Evolutionary conservation across 2,329 filamentous ascomycete species (phyloP).

Genomic region (Moelleriella libera): DNA sequence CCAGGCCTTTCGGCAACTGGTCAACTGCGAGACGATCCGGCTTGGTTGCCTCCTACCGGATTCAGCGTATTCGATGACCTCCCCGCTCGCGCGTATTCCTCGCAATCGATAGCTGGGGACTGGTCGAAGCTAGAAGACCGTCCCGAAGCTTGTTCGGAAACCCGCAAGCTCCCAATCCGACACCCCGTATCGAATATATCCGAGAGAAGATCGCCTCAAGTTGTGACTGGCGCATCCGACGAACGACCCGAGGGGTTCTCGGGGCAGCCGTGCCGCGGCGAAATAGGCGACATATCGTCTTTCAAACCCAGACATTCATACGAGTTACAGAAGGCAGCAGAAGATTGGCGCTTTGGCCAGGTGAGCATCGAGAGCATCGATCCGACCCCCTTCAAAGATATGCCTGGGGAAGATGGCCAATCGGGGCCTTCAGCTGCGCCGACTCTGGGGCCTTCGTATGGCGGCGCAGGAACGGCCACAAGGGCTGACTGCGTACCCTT

Average conservation of each 20-base stretch:
- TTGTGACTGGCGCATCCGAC: conserved; percentile 13
- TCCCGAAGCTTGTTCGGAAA: not conserved
- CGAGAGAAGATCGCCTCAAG: conserved; percentile 32
- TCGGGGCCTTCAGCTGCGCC: conserved; percentile 33
- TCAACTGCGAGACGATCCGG: conserved; percentile 3
- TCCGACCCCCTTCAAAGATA: conserved; percentile 25
- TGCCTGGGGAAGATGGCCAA: conserved; percentile 23
- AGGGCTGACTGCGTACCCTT: conserved; percentile 69
- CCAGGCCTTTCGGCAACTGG: conserved; percentile 17
- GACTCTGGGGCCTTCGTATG: conserved; percentile 38
- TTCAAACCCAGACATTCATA: no score
- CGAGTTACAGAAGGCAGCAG: conserved; percentile 14
- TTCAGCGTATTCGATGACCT: conserved; percentile 41
- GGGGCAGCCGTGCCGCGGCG: no score
- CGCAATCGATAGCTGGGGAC: not conserved
- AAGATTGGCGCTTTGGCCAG: conserved; percentile 72
- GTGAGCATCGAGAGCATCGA: conserved; percentile 73
- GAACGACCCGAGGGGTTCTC: conserved; percentile 17
- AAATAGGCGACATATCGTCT: no score
- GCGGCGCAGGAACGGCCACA: conserved; percentile 56
- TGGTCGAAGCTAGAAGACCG: not conserved
- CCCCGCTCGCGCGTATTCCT: conserved; percentile 14
- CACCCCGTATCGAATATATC: conserved; percentile 21
- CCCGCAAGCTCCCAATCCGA: not conserved
- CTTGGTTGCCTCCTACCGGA: conserved; percentile 36